Conservation (phyloP, 2,329 filamentous ascomycete species). For the Aspergillus caelatus region DNA sequence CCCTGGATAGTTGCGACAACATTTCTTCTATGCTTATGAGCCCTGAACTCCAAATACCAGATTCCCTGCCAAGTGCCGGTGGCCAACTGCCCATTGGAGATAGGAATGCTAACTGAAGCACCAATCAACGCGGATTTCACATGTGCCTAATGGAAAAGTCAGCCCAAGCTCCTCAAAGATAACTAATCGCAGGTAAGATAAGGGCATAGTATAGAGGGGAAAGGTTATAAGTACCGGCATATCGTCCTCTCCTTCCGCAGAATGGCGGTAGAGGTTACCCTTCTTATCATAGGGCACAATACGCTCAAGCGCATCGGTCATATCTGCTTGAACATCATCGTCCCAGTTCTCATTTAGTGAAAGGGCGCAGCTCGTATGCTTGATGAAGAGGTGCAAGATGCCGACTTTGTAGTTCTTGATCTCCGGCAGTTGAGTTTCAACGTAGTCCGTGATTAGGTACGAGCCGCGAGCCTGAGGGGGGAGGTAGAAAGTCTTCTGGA, state of each 20-base stretch:
- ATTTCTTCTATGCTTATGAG: conserved; percentile 72
- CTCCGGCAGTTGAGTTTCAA: conserved; percentile 74
- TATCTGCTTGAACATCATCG: conserved; percentile 82
- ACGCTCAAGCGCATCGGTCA: conserved; percentile 90
- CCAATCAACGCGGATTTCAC: conserved; percentile 90
- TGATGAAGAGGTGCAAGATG: conserved; percentile 84
- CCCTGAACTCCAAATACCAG: conserved; percentile 91
- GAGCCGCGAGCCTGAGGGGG: conserved; percentile 76
- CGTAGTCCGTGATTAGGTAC: conserved; percentile 83
- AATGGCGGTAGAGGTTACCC: conserved; percentile 79
- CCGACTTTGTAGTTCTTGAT: conserved; percentile 82
- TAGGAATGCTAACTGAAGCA: conserved; percentile 86
- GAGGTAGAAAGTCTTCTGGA: conserved; percentile 81
- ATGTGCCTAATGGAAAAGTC: conserved; percentile 64
- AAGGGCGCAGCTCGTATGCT: conserved; percentile 91
- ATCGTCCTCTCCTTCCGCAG: conserved; percentile 85
- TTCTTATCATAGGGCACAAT: conserved; percentile 82
- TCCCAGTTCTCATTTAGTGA: conserved; percentile 93
- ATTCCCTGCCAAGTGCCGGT: conserved; percentile 71
- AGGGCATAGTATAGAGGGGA: too few species aligned
- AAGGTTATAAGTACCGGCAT: conserved; percentile 73
- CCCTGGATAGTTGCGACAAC: conserved; percentile 95
- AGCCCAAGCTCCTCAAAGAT: not conserved
- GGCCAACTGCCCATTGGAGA: conserved; percentile 77
- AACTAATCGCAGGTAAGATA: too few species aligned